Conservation (phyloP, 768 basidiomycete genomes). For the Rhodotorula paludigena region DNA sequence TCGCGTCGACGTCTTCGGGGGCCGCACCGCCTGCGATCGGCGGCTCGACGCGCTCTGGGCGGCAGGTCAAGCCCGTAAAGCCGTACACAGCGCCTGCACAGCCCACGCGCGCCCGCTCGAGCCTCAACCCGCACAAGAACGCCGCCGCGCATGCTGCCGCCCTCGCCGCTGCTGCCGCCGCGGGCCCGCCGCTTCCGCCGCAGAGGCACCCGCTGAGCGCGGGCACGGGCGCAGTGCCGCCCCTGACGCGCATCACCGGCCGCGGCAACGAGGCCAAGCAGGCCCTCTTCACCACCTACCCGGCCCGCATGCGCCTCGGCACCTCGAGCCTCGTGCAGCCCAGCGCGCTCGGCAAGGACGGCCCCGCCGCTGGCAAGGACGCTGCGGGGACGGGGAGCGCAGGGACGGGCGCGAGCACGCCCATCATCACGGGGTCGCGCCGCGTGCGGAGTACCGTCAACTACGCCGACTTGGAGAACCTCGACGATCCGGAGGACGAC, state of each 20-base stretch:
- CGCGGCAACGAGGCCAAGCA: conserved; percentile 50
- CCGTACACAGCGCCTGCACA: conserved; percentile 5
- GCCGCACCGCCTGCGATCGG: neutral
- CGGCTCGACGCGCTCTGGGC: conserved; percentile 21
- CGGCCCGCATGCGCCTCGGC: conserved; percentile 85
- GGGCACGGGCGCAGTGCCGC: conserved; percentile 7
- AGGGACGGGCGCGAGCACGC: conserved; percentile 32
- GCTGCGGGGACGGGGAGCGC: conserved; percentile 34
- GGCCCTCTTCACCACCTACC: conserved; percentile 73
- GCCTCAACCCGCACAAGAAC: conserved; percentile 22
- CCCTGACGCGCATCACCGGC: conserved; percentile 31
- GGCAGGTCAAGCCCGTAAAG: conserved; percentile 26
- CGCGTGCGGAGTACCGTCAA: conserved; percentile 62
- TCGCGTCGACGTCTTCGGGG: conserved; percentile 1
- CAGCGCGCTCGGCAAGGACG: conserved; percentile 49
- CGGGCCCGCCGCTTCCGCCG: neutral
- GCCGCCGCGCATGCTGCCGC: neutral
- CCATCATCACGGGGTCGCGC: conserved; percentile 14
- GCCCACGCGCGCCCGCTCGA: neutral
- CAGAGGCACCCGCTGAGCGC: conserved; percentile 17
- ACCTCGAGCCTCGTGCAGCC: conserved; percentile 87
- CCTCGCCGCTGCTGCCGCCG: neutral
- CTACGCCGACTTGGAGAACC: conserved; percentile 69
- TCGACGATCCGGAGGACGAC: conserved; percentile 57
- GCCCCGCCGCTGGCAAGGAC: neutral